Base-by-base conservation (phyloP, 2,329 filamentous ascomycete genomes). In the Venturia effusa region DNA sequence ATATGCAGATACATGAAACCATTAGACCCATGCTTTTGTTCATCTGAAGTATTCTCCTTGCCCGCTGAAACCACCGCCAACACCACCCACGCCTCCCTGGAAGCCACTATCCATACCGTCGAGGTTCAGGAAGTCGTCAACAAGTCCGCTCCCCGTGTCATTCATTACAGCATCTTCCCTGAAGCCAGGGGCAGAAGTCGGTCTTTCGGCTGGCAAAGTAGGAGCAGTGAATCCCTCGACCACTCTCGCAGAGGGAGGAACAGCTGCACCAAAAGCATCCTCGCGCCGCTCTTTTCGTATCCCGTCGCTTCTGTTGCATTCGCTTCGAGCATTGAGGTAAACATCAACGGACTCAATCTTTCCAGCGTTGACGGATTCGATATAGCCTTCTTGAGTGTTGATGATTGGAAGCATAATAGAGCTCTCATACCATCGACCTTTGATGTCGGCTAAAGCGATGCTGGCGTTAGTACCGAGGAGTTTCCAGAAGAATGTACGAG, bases 351-450 rank as follows among this genome's bases (percentile, higher is more conserved):
- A 79, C 2, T 71, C 72, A 8, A 77, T 73, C 34, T 75, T 73
- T 30, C 77, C 76, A 22, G 74, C 70, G 37, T 75, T 70, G 64
- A 78, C 76, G 34, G 24, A 64, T 66, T 32, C 17, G 37, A 60
- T 40, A 10, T 65, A 67, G 72, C 63, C 70, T 71, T 70, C 13
- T 70, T 68, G 4, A n/a, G 64, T 65, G 45, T 74, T 69, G 2
- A 78, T 69, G 40, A 77, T 72, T 4, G 76, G 76, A 30, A 83
- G 76, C 3, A 85, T 73, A 1, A 80, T 70, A 51, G 75, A 78
- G 2, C 80, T 80, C 70, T 85, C 83, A 70, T 85, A 86, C 83
- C 83, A 86, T 11, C 83, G 78, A 8, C 83, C 83, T 69, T 83
- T 84, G 68, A 85, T 72, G 48, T 83, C 79, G 19, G 76, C 69